Base-by-base conservation (phyloP, 2,329 filamentous ascomycete species). In the Monosporascus sp. region DNA sequence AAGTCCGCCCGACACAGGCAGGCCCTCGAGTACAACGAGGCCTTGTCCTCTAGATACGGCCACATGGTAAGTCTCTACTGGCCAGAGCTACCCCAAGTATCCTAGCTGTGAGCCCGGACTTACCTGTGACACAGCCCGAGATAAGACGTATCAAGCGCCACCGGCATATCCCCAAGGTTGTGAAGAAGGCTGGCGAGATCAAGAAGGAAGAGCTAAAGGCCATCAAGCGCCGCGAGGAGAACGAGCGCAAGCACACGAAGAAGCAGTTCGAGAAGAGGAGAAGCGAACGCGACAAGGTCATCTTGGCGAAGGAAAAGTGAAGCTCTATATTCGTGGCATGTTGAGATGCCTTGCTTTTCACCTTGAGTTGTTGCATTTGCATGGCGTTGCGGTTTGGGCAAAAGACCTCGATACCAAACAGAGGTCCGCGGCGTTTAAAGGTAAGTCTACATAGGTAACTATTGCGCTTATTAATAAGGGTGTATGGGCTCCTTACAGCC, bases 141-240 rank as follows among this genome's bases (percentile, higher is more conserved):
- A 89, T 99, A 62, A 84, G 85, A 63, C 84, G 95, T 51, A 99
- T 99, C 70, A 87, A 87, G 65, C 82, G 91, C 50, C 94, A 99
- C 72, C 84, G 94, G 58, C 94, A 97, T 73, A 75, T 97, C 57
- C 94, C 94, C 20, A 90, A 91, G 78, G 85, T 91, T 53, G 85
- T 97, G 60, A 97, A 96, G 86, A 97, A 97, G 82, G 93, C 93
- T 4, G 85, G 81, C 48, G 89, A 96, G 77, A 97, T 97, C 74
- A 99, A 99, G 84, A 76, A 76, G 54, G 91, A 95, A 67, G 94
- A 97, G 72, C 71, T 97, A 64, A 85, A 85, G 71, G 83, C 89
- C 37, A 88, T 97, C 70, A 96, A 96, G 84, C 80, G 90, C 63
- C 86, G 86, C 63, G 89, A 96, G 66, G 94, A 99, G 78, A 99